Base-by-base conservation (phyloP, 2,329 filamentous ascomycete genomes). In the Diaporthe longicolla region DNA sequence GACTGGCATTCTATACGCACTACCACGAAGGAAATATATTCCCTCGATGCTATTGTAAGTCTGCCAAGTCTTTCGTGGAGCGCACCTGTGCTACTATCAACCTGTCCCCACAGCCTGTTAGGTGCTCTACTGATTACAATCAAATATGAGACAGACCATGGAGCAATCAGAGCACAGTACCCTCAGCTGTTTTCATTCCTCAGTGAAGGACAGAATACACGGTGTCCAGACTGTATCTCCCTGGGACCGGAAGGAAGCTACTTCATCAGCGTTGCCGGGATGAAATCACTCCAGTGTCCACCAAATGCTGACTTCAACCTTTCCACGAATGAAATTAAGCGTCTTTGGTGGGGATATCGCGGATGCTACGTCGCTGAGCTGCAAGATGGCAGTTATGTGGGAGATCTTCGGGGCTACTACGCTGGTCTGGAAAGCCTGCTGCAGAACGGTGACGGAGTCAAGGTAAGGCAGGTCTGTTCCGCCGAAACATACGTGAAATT, bases 31-130 rank as follows among this genome's bases (percentile, higher is more conserved):
- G 52, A 5, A 29, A n/a, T 13, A 29, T 54, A 29, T 54, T 54
- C 24, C n/a, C 52, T 29, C 52, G 52, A 54, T 54, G 52, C 11
- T 54, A 54, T 24, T 54, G 52, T 54, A 24, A 54, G 52, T 54
- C 11, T 17, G 9, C 10, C 24, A 13, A 54, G 52, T 3, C 52
- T 19, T 45, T 45, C 13, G 15, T 7, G 1, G 7, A 54, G n/a
- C 13, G 13, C 11, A 1, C 11, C n/a, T 24, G 17, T n/a, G n/a
- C 26, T n/a, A 17, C 15, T 4, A 26, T 5, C 13, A 4, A 15
- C 35, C 26, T 26, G 3, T n/a, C 11, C 11, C 24, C 13, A 54
- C 24, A 5, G 52, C 11, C 11, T 11, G 1, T 24, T 29, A 9
- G 4, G 4, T 45, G 4, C 15, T 45, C 15, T 54, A 26, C 52